Percentiles rank a stretch among this genome's conserved stretches.
Conservation (phyloP, 805 yeast species). For the Blastobotrys muscicola region DNA sequence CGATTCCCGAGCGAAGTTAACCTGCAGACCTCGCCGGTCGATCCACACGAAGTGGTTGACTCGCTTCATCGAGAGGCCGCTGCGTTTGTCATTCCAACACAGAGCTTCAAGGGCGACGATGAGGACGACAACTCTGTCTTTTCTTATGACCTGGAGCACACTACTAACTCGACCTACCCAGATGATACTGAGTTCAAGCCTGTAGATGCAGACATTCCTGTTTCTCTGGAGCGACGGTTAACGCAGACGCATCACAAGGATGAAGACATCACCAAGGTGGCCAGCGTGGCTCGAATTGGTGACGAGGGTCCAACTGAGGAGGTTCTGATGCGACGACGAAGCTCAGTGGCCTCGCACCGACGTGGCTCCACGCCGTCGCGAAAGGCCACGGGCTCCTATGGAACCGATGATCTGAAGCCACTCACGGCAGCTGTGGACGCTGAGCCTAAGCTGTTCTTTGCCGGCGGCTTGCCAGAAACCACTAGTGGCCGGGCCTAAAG, state of each 20-base stretch:
- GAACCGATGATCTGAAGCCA: constrained; percentile 23
- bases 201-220: constrained; percentile 21
- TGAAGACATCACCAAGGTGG: constrained; percentile 15
- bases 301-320: constrained; percentile 17
- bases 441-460: constrained; percentile 22
- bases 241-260: constrained; percentile 26
- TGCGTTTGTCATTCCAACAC: constrained; percentile 9
- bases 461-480: constrained; percentile 26
- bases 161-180: constrained; percentile 21
- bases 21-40: constrained; percentile 11
- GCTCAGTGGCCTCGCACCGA: constrained; percentile 18
- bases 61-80: constrained; percentile 13
- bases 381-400: constrained; percentile 28
- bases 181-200: constrained; percentile 25
- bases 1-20: constrained; percentile 19
- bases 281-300: constrained; percentile 26
- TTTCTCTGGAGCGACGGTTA: constrained; percentile 26
- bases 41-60: constrained; percentile 11
- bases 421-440: constrained; percentile 15
- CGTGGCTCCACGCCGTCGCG: constrained; percentile 14
- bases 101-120: constrained; percentile 4
- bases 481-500: constrained; percentile 19
- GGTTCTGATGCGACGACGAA: constrained; percentile 19
- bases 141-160: constrained; percentile 25
- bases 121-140: constrained; percentile 24